Percentiles rank a stretch among this genome's conserved stretches.
phyloP scores from a whole-genome alignment of 495 filamentous ascomycete species.

The Hypoxylon fragiforme region DNA sequence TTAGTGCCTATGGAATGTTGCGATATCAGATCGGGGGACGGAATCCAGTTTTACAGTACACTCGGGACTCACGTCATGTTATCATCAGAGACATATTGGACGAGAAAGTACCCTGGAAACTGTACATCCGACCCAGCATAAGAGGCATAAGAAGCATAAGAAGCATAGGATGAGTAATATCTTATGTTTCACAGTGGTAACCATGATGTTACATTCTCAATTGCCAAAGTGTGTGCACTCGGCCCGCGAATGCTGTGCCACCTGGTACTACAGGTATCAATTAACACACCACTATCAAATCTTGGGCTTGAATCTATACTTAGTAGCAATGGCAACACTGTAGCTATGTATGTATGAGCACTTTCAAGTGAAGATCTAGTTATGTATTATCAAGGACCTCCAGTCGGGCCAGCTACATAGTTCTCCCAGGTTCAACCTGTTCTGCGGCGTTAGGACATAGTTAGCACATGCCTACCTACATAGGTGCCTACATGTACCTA shows the following conservation, averaged over 20 bases:
- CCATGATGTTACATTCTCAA: slow-evolving; percentile 12
- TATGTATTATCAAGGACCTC: too few species aligned
- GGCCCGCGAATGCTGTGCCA: slow-evolving; percentile 23
- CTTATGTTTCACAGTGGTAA: slow-evolving; percentile 6
- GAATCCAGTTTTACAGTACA: background rate
- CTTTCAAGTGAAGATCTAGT: background rate
- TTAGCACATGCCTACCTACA: background rate
- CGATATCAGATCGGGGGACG: slow-evolving; percentile 10
- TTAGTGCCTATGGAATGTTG: slow-evolving; percentile 4
- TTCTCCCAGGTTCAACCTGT: slow-evolving; percentile 4
- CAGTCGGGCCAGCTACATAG: background rate
- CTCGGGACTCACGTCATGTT: slow-evolving; percentile 23
- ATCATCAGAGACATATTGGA: slow-evolving; percentile 20
- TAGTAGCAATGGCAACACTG: background rate
- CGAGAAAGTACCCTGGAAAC: slow-evolving; percentile 1
- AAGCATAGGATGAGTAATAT: slow-evolving; percentile 24
- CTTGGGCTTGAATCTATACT: slow-evolving; percentile 7
- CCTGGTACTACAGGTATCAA: background rate
- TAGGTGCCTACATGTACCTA: background rate
- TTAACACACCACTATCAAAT: background rate
- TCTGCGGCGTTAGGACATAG: slow-evolving; percentile 4
- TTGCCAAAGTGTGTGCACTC: slow-evolving; percentile 18
- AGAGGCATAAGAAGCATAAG: slow-evolving; percentile 20
- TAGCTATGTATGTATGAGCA: background rate
- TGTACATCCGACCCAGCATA: slow-evolving; percentile 11